phyloP scores from a whole-genome alignment of 148 eudicot species.

The Cornus florida region DNA sequence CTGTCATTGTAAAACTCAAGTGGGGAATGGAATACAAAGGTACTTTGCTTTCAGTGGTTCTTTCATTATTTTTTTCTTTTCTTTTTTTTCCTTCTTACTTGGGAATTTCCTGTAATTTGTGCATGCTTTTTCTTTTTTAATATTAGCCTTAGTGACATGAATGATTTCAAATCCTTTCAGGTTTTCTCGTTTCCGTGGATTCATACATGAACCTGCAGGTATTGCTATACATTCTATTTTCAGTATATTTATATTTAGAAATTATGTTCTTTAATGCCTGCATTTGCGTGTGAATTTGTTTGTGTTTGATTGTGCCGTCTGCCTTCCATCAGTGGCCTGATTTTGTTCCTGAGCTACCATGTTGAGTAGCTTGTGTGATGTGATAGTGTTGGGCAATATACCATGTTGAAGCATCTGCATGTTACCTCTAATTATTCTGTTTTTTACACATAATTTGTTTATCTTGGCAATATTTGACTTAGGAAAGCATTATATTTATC shows the following conservation, averaged over 20 bases:
- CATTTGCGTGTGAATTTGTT: not conserved
- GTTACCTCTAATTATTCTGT: not conserved
- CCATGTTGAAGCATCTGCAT: not conserved
- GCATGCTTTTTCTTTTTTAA: not conserved
- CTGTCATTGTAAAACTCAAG: slow-evolving; percentile 62
- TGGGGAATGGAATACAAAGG: slow-evolving; percentile 88
- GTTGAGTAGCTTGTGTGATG: too few species aligned
- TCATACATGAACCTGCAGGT: slow-evolving; percentile 44
- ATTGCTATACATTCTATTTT: not conserved
- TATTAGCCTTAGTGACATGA: too few species aligned
- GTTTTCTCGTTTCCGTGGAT: slow-evolving; percentile 33
- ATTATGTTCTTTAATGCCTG: not conserved
- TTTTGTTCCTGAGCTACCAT: too few species aligned
- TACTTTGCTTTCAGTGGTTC: slow-evolving; percentile 10
- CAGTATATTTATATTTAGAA: not conserved
- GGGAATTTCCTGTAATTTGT: not conserved
- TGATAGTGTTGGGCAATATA: too few species aligned
- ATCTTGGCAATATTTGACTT: not conserved
- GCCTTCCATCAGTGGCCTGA: not conserved
- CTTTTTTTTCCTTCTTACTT: too few species aligned
- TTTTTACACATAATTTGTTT: not conserved
- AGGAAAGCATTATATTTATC: not conserved
- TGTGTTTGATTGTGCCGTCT: not conserved
- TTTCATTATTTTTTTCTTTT: not conserved
- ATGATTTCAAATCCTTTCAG: slow-evolving; percentile 1